Percentiles rank a stretch among this genome's conserved stretches.
phyloP scores from a whole-genome alignment of 2,329 filamentous ascomycete species.

The Ambrosiella cleistominuta region DNA sequence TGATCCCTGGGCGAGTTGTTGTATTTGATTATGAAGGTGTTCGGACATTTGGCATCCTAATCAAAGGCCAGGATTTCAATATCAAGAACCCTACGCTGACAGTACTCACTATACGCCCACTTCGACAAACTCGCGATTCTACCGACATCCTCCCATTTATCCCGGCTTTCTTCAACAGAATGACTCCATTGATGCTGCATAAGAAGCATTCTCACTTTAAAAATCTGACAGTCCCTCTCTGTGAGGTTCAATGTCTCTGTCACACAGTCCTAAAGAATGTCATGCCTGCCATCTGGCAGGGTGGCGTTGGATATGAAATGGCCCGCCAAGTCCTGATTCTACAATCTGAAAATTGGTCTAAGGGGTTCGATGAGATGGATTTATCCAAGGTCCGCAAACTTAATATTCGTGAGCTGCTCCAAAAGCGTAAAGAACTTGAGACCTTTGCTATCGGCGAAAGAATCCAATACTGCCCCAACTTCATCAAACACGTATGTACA shows the following conservation, averaged over 20 bases:
- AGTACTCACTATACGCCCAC: slow-evolving; percentile 58
- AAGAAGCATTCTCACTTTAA: slow-evolving; percentile 52
- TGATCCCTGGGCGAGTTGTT: slow-evolving; percentile 56
- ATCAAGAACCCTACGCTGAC: slow-evolving; percentile 49
- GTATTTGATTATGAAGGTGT: slow-evolving; percentile 75
- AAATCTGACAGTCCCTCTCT: slow-evolving; percentile 48
- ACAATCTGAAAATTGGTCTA: slow-evolving; percentile 45
- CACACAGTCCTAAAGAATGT: slow-evolving; percentile 43
- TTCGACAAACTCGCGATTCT: slow-evolving; percentile 51
- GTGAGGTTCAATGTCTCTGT: slow-evolving; percentile 73
- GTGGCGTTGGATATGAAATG: slow-evolving; percentile 28
- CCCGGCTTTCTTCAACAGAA: slow-evolving; percentile 46
- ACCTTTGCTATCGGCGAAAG: slow-evolving; percentile 43
- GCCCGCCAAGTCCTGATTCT: slow-evolving; percentile 54
- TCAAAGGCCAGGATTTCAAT: slow-evolving; percentile 51
- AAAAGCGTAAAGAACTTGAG: slow-evolving; percentile 49
- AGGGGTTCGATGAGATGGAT: slow-evolving; percentile 63
- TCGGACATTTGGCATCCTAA: slow-evolving; percentile 62
- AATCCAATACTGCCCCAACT: slow-evolving; percentile 54
- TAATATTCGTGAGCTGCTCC: slow-evolving; percentile 59
- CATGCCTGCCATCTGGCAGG: slow-evolving; percentile 39
- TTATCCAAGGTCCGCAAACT: slow-evolving; percentile 70
- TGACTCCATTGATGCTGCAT: slow-evolving; percentile 48
- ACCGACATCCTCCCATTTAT: slow-evolving; percentile 81
- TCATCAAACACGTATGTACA: slow-evolving; percentile 70